phyloP scores from a whole-genome alignment of 208 protist species.

The Wallacemonas sp. region DNA sequence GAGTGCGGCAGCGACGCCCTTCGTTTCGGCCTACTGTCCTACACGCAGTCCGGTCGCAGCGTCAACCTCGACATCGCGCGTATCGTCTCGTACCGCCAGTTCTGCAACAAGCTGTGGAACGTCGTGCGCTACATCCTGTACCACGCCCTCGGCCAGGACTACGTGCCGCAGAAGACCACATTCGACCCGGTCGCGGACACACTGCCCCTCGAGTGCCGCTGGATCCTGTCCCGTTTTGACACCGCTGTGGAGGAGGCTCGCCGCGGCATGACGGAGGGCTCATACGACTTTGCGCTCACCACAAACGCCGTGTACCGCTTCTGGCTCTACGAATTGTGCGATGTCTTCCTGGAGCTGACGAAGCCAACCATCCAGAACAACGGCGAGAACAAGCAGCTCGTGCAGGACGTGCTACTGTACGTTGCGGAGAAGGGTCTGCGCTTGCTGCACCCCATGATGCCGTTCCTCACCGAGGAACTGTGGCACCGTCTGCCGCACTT shows the following conservation, averaged over 20 bases:
- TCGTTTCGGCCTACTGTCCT: constrained; percentile 97
- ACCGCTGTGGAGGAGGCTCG: constrained; percentile 71
- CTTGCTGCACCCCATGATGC: constrained; percentile 99
- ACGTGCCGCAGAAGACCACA: constrained; percentile 47
- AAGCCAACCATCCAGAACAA: constrained; percentile 91
- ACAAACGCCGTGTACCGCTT: constrained; percentile 95
- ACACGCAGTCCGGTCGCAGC: constrained; percentile 92
- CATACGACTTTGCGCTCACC: constrained; percentile 92
- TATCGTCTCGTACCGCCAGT: constrained; percentile 97
- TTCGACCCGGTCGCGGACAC: constrained; percentile 39
- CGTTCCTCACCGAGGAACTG: constrained; percentile 99
- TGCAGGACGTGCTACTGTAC: constrained; percentile 91
- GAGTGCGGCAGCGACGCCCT: constrained; percentile 99
- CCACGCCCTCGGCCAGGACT: constrained; percentile 81
- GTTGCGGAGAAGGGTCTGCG: constrained; percentile 93
- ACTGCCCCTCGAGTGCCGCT: constrained; percentile 92
- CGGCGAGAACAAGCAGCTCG: constrained; percentile 68
- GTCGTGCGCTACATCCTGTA: constrained; percentile 95
- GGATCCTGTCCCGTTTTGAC: constrained; percentile 95
- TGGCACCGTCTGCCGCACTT: constrained; percentile 96
- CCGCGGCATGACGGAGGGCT: constrained; percentile 59
- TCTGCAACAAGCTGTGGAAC: constrained; percentile 99
- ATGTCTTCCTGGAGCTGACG: constrained; percentile 96
- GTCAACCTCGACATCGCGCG: constrained; percentile 99
- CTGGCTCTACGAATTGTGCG: constrained; percentile 98